A percentile compares a stretch with the other conserved stretches of the same genome.
Evolutionary conservation across 208 protist genomes (phyloP).

Genomic region (Zelonia costaricensis): DNA sequence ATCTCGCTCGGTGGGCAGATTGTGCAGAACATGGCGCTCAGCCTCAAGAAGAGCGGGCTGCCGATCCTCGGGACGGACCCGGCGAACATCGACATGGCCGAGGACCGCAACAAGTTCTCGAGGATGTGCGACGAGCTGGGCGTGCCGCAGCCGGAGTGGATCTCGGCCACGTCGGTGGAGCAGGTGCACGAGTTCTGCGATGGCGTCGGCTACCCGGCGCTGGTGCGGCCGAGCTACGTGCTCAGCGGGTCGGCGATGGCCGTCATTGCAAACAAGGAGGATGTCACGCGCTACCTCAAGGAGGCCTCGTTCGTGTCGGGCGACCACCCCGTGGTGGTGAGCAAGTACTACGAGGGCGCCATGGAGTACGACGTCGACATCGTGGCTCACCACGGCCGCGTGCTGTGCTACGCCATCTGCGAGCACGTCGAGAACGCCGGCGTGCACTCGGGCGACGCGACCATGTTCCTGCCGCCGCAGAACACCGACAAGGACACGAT

Average conservation of each 20-base stretch:
- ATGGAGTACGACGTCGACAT: conserved; percentile 99
- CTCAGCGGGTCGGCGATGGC: conserved; percentile 97
- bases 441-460: conserved; percentile 97
- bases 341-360: conserved; percentile 97
- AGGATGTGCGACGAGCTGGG: conserved; percentile 93
- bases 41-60: conserved; percentile 87
- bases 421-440: conserved; percentile 99
- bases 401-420: conserved; percentile 97
- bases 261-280: conserved; percentile 91
- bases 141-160: conserved; percentile 98
- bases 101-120: conserved; percentile 97
- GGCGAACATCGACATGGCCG: conserved; percentile 96
- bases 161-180: conserved; percentile 87
- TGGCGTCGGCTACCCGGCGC: conserved; percentile 92
- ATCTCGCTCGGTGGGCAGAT: conserved; percentile 98
- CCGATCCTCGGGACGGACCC: conserved; percentile 96
- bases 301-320: conserved; percentile 90
- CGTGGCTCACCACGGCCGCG: conserved; percentile 95
- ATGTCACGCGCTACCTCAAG: conserved; percentile 94
- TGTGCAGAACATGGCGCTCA: conserved; percentile 98
- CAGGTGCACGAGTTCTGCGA: conserved; percentile 93
- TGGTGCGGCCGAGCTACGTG: conserved; percentile 97
- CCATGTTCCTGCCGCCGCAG: conserved; percentile 94
- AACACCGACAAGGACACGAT: conserved; percentile 84
- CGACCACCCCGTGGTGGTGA: conserved; percentile 96